phyloP scores from a whole-genome alignment of 768 basidiomycete species.

The Suillus hirtellus region DNA sequence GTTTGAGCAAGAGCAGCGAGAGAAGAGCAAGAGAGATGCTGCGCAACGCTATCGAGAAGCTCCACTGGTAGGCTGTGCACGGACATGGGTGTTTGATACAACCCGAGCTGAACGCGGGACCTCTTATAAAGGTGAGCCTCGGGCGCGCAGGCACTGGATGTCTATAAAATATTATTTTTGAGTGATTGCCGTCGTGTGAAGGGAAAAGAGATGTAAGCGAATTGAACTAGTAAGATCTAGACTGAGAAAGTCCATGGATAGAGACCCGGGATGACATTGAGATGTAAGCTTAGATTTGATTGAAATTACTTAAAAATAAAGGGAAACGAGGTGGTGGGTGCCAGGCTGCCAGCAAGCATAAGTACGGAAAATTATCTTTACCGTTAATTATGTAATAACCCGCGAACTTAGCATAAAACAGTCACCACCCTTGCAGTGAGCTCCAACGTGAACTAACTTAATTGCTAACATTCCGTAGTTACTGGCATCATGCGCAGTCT shows the following conservation, averaged over 20 bases:
- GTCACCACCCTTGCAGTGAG: no score
- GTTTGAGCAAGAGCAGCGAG: conserved; percentile 53
- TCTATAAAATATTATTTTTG: conserved; percentile 15
- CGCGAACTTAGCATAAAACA: not conserved
- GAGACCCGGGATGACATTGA: conserved; percentile 8
- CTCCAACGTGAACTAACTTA: no score
- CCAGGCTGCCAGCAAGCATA: conserved; percentile 11
- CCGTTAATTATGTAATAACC: conserved; percentile 20
- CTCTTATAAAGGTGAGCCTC: conserved; percentile 15
- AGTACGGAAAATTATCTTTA: conserved; percentile 2
- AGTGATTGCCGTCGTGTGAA: conserved; percentile 42
- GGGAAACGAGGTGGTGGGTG: conserved; percentile 15
- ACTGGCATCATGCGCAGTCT: not conserved
- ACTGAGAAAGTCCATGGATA: conserved; percentile 20
- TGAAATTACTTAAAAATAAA: conserved; percentile 18
- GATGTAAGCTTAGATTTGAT: conserved; percentile 13
- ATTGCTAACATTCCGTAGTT: not conserved
- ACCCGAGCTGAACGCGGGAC: conserved; percentile 7
- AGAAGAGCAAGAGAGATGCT: conserved; percentile 31
- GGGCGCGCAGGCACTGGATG: conserved; percentile 8
- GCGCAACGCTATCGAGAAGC: conserved; percentile 56
- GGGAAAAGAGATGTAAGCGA: conserved; percentile 22
- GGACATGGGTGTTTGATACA: conserved; percentile 38
- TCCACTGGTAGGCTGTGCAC: conserved; percentile 56
- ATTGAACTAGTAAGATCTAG: conserved; percentile 6